Percentiles rank a stretch among this genome's conserved stretches.
phyloP scores from a whole-genome alignment of 176 grass and related monocot species.

The Oryza glaberrima region DNA sequence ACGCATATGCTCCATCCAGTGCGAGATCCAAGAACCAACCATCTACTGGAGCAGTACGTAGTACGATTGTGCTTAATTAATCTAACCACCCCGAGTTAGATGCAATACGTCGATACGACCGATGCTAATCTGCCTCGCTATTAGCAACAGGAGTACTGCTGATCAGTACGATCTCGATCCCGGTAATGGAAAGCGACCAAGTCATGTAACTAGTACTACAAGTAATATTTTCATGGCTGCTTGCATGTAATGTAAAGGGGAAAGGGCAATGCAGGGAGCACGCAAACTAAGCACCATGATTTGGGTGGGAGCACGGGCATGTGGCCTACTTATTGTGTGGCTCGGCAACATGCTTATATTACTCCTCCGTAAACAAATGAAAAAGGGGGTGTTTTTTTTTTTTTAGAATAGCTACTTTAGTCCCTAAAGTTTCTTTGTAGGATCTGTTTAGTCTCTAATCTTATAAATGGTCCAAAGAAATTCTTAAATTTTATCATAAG shows the following conservation, averaged over 20 bases:
- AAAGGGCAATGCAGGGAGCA: not conserved
- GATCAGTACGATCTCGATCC: not conserved
- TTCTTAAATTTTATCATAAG: no score
- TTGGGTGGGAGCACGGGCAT: slow-evolving; percentile 36
- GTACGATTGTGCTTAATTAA: not conserved
- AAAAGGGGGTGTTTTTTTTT: not conserved
- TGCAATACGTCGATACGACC: not conserved
- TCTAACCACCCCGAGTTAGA: slow-evolving; percentile 25
- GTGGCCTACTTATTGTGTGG: slow-evolving; percentile 48
- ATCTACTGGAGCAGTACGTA: not conserved
- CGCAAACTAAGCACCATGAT: slow-evolving; percentile 37
- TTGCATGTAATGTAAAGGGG: slow-evolving; percentile 17
- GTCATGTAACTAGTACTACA: not conserved
- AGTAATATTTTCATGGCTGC: not conserved
- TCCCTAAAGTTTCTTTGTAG: no score
- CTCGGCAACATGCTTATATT: slow-evolving; percentile 39
- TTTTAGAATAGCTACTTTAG: no score
- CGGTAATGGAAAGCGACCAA: slow-evolving; percentile 12
- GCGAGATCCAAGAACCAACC: slow-evolving; percentile 36
- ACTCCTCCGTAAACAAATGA: slow-evolving; percentile 23
- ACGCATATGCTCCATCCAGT: not conserved
- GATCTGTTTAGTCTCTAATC: no score
- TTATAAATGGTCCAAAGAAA: no score
- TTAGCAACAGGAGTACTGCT: not conserved
- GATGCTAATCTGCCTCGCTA: slow-evolving; percentile 9